Percentiles rank a stretch among this genome's conserved stretches.
phyloP scores from a whole-genome alignment of 1,139 yeast genomes.

The Saccharomyces pastorianus region DNA sequence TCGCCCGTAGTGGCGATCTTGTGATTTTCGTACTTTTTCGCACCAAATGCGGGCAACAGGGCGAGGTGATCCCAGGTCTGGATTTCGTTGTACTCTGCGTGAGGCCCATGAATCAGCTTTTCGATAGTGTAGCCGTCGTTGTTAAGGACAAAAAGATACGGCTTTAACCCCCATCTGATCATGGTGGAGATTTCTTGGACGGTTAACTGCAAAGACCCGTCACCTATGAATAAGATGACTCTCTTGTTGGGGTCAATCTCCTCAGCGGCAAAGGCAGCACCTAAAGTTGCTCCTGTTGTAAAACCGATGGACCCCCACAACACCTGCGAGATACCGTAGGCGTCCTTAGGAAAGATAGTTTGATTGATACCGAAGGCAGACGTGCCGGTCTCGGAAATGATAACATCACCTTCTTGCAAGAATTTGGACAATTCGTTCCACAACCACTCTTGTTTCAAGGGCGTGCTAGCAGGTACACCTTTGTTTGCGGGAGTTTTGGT shows the following conservation, averaged over 20 bases:
- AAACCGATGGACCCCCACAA: conserved; percentile 88
- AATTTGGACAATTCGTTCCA: conserved; percentile 71
- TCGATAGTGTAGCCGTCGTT: conserved; percentile 82
- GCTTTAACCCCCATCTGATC: conserved; percentile 71
- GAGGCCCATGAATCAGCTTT: conserved; percentile 74
- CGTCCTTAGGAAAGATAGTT: conserved; percentile 65
- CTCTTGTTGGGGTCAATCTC: conserved; percentile 62
- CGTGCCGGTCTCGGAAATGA: conserved; percentile 83
- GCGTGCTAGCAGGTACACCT: conserved; percentile 35
- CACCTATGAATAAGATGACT: conserved; percentile 78
- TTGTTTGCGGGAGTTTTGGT: conserved; percentile 16
- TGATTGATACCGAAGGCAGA: conserved; percentile 80
- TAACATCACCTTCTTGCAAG: conserved; percentile 68
- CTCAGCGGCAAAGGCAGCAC: conserved; percentile 77
- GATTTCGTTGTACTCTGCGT: conserved; percentile 68
- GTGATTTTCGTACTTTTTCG: conserved; percentile 42
- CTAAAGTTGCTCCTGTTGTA: conserved; percentile 76
- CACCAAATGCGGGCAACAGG: conserved; percentile 64
- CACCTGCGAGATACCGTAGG: conserved; percentile 76
- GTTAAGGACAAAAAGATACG: conserved; percentile 75
- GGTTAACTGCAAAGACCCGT: conserved; percentile 82
- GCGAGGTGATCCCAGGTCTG: conserved; percentile 75
- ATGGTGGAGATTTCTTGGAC: conserved; percentile 82
- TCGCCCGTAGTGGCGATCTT: conserved; percentile 59
- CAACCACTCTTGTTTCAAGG: conserved; percentile 63